These are phyloP conservation scores for Ceratobasidium sp. DNA, from an alignment of 1,284 basidiomycete genomes.

Conservation along the genomic window DNA sequence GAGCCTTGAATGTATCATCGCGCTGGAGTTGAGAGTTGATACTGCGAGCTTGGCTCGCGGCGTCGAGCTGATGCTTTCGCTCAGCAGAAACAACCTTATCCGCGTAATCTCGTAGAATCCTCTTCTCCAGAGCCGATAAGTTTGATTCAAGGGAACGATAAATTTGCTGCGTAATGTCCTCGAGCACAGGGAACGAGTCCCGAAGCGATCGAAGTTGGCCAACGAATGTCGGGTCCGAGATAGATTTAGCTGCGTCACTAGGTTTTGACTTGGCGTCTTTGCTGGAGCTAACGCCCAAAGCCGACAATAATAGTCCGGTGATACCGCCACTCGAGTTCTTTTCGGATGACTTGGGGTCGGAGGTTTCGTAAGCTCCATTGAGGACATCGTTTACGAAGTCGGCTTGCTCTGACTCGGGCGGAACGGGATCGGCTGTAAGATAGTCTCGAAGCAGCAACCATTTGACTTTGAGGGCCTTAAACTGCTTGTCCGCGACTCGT, in stretches of 20 bases:
- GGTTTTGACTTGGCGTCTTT: slow-evolving; percentile 1
- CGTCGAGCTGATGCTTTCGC: slow-evolving; percentile 8
- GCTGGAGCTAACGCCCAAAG: background rate
- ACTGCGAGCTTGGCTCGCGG: background rate
- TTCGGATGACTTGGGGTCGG: background rate
- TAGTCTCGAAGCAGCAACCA: slow-evolving; percentile 26
- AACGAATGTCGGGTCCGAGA: slow-evolving; percentile 18
- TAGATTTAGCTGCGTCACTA: background rate
- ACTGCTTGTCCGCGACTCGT: slow-evolving; percentile 17
- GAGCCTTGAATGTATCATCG: background rate
- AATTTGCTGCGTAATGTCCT: slow-evolving; percentile 14
- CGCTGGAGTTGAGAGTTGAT: background rate
- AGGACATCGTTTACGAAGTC: slow-evolving; percentile 38
- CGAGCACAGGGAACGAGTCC: slow-evolving; percentile 22
- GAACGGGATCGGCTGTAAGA: background rate
- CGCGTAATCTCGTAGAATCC: background rate
- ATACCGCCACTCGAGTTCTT: background rate
- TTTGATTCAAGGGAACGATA: background rate
- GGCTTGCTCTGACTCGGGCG: background rate
- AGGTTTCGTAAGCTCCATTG: slow-evolving; percentile 1
- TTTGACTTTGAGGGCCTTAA: slow-evolving; percentile 24
- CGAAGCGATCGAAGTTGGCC: background rate
- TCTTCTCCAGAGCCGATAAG: slow-evolving; percentile 6
- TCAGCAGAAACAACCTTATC: slow-evolving; percentile 9
- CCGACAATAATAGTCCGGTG: background rate